Evolutionary conservation across 164 flowering plant species (phyloP).

Genomic region (Houttuynia cordata): DNA sequence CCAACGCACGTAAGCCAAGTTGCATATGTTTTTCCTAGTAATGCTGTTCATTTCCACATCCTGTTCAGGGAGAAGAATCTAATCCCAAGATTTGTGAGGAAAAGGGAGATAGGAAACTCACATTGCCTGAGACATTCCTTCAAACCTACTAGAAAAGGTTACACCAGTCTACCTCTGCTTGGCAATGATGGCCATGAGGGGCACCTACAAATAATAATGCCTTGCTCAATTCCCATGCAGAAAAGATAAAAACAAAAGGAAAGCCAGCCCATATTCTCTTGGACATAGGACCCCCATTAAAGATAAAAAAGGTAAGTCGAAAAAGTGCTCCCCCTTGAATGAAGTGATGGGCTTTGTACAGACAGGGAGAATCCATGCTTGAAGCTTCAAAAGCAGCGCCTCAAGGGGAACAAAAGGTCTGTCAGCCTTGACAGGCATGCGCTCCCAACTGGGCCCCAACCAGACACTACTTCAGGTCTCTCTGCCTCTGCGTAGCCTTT

Average conservation of each 20-base stretch:
- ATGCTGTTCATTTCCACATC: neutral
- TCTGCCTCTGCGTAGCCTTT: constrained; percentile 1
- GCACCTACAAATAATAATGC: constrained; percentile 1
- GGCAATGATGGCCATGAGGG: constrained; percentile 4
- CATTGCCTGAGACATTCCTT: constrained; percentile 19
- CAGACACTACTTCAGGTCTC: too few relatives aligned
- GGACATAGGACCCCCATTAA: constrained; percentile 9
- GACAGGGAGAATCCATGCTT: constrained; percentile 48
- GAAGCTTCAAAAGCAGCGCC: constrained; percentile 44
- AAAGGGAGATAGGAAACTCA: constrained; percentile 4
- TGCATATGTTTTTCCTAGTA: too few relatives aligned
- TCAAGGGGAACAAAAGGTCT: constrained; percentile 8
- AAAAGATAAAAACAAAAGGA: constrained; percentile 4
- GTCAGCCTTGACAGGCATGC: constrained; percentile 38
- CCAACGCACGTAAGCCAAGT: too few relatives aligned
- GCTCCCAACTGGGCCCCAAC: constrained; percentile 14
- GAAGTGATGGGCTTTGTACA: constrained; percentile 34
- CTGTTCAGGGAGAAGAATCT: neutral
- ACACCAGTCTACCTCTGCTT: neutral
- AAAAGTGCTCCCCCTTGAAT: constrained; percentile 33
- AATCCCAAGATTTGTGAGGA: constrained; percentile 5
- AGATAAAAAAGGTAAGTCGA: constrained; percentile 16
- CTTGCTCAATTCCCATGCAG: constrained; percentile 30
- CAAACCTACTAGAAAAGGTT: constrained; percentile 17
- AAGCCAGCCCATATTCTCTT: constrained; percentile 8